Base-by-base conservation (phyloP, 805 yeast species). In the Ogataea pini region DNA sequence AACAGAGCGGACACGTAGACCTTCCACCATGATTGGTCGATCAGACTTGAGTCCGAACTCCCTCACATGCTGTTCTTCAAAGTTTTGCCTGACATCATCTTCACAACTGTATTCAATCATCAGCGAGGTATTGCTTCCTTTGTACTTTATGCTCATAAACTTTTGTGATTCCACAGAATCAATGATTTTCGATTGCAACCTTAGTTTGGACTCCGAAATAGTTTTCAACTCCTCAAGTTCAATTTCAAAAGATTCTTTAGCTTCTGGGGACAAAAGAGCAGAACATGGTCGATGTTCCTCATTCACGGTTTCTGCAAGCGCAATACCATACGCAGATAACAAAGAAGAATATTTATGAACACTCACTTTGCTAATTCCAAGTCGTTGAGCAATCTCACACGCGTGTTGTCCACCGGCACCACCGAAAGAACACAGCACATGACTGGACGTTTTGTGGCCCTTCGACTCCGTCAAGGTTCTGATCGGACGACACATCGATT, bases 371-470 rank as follows among this genome's bases (percentile, higher is more conserved):
- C 70, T 61, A 36, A 89, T 85, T 5, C 90, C 89, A 50, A 89
- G 71, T 14, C 77, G 73, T 47, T 79, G 75, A 1, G 96, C 95
- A 25, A 89, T 81, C 5, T 86, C 82, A 39, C 79, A 82, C 1
- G 92, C 90, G 64, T 86, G 90, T 67, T 89, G 96, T 6, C 96
- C 96, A 46, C 96, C 96, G 16, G 95, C 95, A 39, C 96, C 96
- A 42, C 96, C 96, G 67, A 89, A 89, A 2, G 91, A 77, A 2
- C 89, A 92, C 48, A 89, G 69, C 44, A 83, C 70, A 62, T 89
- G 96, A 7, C 75, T 70, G 8, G 84, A 64, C 0, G 81, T 75
- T 33, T 78, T 73, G 60, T 81, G 80, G 4, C 96, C 96, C 59
- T 82, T 87, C 0, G 91, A 86, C 61, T 89, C 96, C 0, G 96